phyloP scores from a whole-genome alignment of 768 basidiomycete genomes.

The Lenzites betulinus region DNA sequence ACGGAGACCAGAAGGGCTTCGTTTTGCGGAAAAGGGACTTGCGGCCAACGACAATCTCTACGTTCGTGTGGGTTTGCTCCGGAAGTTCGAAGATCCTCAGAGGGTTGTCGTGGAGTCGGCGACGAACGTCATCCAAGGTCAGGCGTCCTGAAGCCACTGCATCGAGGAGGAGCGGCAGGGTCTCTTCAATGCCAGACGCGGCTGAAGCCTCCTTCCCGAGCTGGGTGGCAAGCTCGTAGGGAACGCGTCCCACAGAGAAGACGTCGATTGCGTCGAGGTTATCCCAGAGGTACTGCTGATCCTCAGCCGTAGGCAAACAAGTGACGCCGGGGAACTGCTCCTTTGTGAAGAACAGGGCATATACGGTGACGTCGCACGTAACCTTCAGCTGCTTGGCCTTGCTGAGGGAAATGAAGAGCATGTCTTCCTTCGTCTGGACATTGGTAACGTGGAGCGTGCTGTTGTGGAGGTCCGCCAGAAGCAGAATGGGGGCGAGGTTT shows the following conservation, averaged over 20 bases:
- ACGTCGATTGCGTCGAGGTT: constrained; percentile 83
- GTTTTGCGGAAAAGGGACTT: constrained; percentile 47
- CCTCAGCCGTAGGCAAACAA: constrained; percentile 68
- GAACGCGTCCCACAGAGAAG: constrained; percentile 87
- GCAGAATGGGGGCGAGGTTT: constrained; percentile 88
- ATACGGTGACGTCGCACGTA: constrained; percentile 94
- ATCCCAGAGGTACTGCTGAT: constrained; percentile 85
- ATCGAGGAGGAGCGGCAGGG: constrained; percentile 82
- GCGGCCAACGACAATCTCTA: constrained; percentile 91
- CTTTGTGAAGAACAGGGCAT: constrained; percentile 83
- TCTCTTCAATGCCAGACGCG: constrained; percentile 83
- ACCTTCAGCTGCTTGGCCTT: constrained; percentile 93
- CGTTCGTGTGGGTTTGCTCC: constrained; percentile 82
- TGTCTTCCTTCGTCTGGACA: constrained; percentile 82
- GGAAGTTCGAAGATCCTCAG: constrained; percentile 88
- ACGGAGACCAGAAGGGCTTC: constrained; percentile 77
- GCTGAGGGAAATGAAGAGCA: constrained; percentile 88
- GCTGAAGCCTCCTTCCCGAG: constrained; percentile 61
- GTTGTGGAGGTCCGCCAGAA: constrained; percentile 90
- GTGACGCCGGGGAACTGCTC: constrained; percentile 69
- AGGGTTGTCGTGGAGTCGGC: constrained; percentile 91
- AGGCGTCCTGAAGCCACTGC: constrained; percentile 82
- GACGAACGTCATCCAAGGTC: constrained; percentile 78
- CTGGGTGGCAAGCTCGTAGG: constrained; percentile 72
- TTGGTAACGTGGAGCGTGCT: constrained; percentile 90